Evolutionary conservation across 305 asterid genomes (phyloP).

Genomic region (Fraxinus latifolia): DNA sequence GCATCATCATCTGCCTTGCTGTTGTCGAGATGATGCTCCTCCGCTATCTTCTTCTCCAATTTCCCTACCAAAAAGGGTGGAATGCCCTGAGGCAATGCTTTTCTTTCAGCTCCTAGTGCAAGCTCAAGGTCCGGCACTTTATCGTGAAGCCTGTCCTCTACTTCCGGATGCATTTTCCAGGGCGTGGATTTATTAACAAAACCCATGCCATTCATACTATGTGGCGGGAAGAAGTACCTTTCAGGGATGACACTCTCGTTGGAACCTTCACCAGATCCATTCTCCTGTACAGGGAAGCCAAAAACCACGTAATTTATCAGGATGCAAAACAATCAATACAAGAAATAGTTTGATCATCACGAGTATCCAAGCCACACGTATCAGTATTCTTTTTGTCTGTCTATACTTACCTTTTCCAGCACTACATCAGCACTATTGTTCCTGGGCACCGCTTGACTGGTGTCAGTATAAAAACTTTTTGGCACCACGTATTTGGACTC

Average conservation of each 20-base stretch:
- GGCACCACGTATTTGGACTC: conserved; percentile 21
- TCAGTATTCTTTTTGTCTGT: conserved; percentile 25
- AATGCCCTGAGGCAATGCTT: conserved; percentile 28
- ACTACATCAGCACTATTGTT: conserved; percentile 25
- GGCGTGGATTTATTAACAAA: conserved; percentile 28
- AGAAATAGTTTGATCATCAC: conserved; percentile 29
- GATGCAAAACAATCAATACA: conserved; percentile 31
- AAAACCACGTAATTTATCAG: conserved; percentile 36
- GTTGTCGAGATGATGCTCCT: conserved; percentile 30
- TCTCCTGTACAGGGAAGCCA: conserved; percentile 23
- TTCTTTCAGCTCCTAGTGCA: conserved; percentile 67
- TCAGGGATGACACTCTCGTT: conserved; percentile 26
- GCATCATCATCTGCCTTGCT: conserved; percentile 54
- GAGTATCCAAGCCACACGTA: conserved; percentile 25
- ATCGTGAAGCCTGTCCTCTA: conserved; percentile 40
- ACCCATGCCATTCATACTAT: conserved; percentile 29
- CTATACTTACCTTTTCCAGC: conserved; percentile 36
- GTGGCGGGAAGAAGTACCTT: conserved; percentile 63
- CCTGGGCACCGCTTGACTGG: conserved; percentile 26
- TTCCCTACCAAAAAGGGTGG: conserved; percentile 38
- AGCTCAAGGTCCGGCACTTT: conserved; percentile 77
- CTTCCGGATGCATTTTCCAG: conserved; percentile 38
- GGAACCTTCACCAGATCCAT: conserved; percentile 25
- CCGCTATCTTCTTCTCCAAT: conserved; percentile 33
- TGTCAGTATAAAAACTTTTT: conserved; percentile 28